Percentiles rank a stretch among this genome's conserved stretches.
Conservation (phyloP, 257 asterid species). For the Salvia miltiorrhiza region DNA sequence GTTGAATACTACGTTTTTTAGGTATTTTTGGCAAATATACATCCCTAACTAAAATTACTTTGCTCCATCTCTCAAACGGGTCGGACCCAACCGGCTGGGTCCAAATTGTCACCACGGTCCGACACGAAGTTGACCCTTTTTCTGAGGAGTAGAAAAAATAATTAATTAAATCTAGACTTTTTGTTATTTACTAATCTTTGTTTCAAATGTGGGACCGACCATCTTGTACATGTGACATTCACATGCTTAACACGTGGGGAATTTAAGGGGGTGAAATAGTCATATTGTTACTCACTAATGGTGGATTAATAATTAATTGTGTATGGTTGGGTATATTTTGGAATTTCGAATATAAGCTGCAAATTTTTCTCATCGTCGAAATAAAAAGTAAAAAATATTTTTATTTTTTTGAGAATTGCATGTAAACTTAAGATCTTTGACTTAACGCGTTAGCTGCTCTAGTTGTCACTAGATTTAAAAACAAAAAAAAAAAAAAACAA, state of each 20-base stretch:
- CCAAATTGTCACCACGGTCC: not conserved
- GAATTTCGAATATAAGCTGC: too few relatives aligned
- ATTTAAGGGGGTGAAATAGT: not conserved
- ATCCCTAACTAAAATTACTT: not conserved
- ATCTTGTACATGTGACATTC: conserved; percentile 14
- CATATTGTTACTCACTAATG: not conserved
- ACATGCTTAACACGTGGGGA: conserved; percentile 28
- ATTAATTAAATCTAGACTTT: not conserved
- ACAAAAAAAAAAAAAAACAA: too few relatives aligned
- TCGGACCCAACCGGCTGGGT: not conserved
- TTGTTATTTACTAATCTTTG: not conserved
- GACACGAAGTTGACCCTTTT: not conserved
- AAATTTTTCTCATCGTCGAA: too few relatives aligned
- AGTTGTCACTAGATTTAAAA: too few relatives aligned
- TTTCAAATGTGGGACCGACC: conserved; percentile 6
- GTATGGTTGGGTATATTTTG: conserved; percentile 8
- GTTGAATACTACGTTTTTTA: too few relatives aligned
- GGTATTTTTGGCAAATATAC: too few relatives aligned
- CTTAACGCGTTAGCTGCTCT: too few relatives aligned
- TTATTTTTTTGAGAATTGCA: too few relatives aligned
- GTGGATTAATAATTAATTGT: conserved; percentile 11
- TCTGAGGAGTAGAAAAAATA: not conserved
- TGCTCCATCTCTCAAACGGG: not conserved
- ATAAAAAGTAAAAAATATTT: too few relatives aligned
- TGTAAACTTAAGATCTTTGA: too few relatives aligned